Percentiles rank a stretch among this genome's conserved stretches.
Conservation (phyloP, 805 yeast species). For the Candida andamanensis region DNA sequence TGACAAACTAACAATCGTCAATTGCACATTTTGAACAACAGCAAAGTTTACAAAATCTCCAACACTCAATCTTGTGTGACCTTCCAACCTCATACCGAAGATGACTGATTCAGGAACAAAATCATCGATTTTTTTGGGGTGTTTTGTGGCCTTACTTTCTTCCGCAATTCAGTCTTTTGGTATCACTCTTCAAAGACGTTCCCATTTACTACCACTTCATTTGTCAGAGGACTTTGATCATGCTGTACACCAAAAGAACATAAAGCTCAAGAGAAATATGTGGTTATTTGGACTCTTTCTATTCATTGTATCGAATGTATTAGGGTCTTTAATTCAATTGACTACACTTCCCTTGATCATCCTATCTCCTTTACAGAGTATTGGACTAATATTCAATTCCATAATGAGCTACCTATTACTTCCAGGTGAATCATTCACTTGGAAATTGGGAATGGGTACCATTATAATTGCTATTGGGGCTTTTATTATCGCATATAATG, state of each 20-base stretch:
- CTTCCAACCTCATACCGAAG: too few species aligned
- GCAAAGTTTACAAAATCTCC: too few species aligned
- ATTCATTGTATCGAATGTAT: conserved; percentile 66
- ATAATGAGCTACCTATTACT: conserved; percentile 59
- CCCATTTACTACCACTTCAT: conserved; percentile 49
- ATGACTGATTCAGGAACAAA: conserved; percentile 2
- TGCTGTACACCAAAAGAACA: conserved; percentile 21
- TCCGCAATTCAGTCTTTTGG: conserved; percentile 81
- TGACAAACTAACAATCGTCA: too few species aligned
- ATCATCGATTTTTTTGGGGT: conserved; percentile 47
- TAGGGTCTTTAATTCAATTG: conserved; percentile 80
- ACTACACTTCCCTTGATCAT: conserved; percentile 78
- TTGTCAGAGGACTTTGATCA: conserved; percentile 14
- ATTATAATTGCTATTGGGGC: conserved; percentile 69
- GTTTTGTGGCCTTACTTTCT: conserved; percentile 65
- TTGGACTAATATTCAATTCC: conserved; percentile 84
- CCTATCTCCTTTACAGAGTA: conserved; percentile 77
- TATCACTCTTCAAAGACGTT: conserved; percentile 72
- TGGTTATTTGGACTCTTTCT: conserved; percentile 75
- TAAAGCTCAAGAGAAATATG: conserved; percentile 42
- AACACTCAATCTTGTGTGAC: too few species aligned
- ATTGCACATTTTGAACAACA: too few species aligned
- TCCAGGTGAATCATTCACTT: conserved; percentile 64
- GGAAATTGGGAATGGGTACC: conserved; percentile 58
- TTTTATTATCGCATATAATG: conserved; percentile 67